Evolutionary conservation across 495 filamentous ascomycete species (phyloP), one percentile per base, ranked within the genome.

Genomic region (Xylaria sp.): DNA sequence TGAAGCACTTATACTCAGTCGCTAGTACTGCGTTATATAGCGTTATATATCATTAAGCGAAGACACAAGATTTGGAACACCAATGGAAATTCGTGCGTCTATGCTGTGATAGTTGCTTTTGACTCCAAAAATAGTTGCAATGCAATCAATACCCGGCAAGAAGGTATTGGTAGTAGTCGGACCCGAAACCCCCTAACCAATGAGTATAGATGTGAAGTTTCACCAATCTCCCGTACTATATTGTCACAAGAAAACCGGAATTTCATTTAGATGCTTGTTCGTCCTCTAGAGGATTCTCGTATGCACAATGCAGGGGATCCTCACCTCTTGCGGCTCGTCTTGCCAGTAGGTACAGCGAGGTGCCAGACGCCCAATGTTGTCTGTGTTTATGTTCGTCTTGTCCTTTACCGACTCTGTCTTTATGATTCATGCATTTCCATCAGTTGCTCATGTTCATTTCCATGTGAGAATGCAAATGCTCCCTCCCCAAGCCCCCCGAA

Each of bases 311-410:
- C 59, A 15, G 14, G 37, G n/a, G 24, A 12, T 53, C 43, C 37
- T 12, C n/a, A 17, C 35, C 37, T 43, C 58, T 61, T 31, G 35
- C 35, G 58, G 37, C 35, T 29, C 40, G 37, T 7, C 57, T 59
- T 37, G 37, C 37, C 37, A 24, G 26, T 26, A 29, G 17, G 59
- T 62, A 43, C 37, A 41, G 24, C n/a, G 29, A 24, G 37, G 43
- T 62, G 29, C 37, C n/a, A 19, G 21, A 7, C 21, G 35, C 29
- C 57, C 59, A 9, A 29, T 43, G 57, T 37, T 12, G 3, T 21
- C 21, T n/a, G 37, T 37, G 35, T 24, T 24, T 29, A 62, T 62
- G 59, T 62, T 41, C 33, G 31, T 59, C 35, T 43, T 62, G 21
- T 62, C 4, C 4, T 41, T 33, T 43, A 62, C 5, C 26, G 37